Percentiles rank a stretch among this genome's conserved stretches.
Evolutionary conservation across 441 rosid genomes (phyloP).

Genomic region (Mallotus japonicus): DNA sequence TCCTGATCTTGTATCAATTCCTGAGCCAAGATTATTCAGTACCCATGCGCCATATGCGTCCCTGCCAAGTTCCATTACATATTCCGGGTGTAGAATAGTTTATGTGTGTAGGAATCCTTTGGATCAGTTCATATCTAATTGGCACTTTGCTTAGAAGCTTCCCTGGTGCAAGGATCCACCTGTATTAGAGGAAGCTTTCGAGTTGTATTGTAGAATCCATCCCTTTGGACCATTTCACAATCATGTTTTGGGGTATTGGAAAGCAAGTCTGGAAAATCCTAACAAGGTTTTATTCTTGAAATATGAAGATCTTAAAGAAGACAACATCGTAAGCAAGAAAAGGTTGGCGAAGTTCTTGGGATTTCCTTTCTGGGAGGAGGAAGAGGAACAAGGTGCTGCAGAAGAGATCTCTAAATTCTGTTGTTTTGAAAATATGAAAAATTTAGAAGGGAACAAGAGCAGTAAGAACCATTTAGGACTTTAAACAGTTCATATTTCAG

Average conservation of each 20-base stretch:
- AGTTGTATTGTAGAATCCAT: conserved; percentile 15
- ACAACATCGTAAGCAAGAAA: conserved; percentile 10
- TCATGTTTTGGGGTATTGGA: too few species aligned
- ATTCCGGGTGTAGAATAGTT: conserved; percentile 18
- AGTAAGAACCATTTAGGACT: not conserved
- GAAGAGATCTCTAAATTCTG: conserved; percentile 21
- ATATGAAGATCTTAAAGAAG: too few species aligned
- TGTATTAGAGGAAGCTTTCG: conserved; percentile 24
- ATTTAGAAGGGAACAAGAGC: conserved; percentile 24
- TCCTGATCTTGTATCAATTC: not conserved
- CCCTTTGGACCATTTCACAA: too few species aligned
- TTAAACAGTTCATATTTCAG: conserved; percentile 1
- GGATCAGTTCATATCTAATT: conserved; percentile 21
- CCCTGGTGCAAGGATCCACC: not conserved
- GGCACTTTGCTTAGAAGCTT: not conserved
- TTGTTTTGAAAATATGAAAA: conserved; percentile 21
- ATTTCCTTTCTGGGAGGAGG: conserved; percentile 17
- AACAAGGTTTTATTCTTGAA: too few species aligned
- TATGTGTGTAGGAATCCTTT: conserved; percentile 18
- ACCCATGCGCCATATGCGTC: conserved; percentile 16
- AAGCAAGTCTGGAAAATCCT: too few species aligned
- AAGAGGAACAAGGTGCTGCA: conserved; percentile 22
- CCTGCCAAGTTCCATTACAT: conserved; percentile 4
- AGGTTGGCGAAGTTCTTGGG: conserved; percentile 30
- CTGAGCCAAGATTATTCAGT: too few species aligned